Evolutionary conservation across 2,329 filamentous ascomycete species (phyloP), one percentile per base, ranked within the genome.

Genomic region (Cladophialophora psammophila): DNA sequence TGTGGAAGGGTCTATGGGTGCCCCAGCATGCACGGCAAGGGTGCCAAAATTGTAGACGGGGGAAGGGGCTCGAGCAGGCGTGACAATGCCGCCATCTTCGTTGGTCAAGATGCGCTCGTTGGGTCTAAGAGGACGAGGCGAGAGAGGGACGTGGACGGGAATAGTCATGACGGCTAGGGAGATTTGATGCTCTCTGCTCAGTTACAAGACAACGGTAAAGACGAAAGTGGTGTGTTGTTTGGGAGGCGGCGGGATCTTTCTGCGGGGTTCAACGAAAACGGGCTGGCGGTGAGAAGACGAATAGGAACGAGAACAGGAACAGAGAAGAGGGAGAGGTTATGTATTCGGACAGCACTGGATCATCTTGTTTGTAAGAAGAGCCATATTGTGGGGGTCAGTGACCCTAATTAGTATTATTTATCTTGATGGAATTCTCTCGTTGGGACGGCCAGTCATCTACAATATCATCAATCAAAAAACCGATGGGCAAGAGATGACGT

Each of bases 21-120:
- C 87, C 69, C 95, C 95, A 70, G 94, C 94, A 81, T 99, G 95
- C 20, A 99, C 95, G 65, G 95, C 95, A 69, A 96, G 87, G 56
- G 95, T 99, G 69, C 93, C 95, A 81, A 99, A 98, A 70, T 88
- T 85, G 78, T 93, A 90, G 65, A 90, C 85, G 71, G 92, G 91
- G 53, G 91, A 90, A 42, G 89, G 87, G 56, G 90, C 87, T 70
- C 90, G 86, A 59, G 90, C 89, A 71, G 91, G 91, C 65, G 91
- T 94, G 74, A 90, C 86, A 75, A 92, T 89, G 61, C 87, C 82
- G 74, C 86, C 84, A 70, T 84, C 82, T 68, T 66, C 74, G 70
- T 74, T 76, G 69, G 76, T 77, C 67, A 72, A 70, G 61, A 71
- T 71, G 10, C 71, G 69, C 48, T 73, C 69, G 45, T 70, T 31